These are phyloP conservation scores for Coemansia sp. DNA, from an alignment of 192 early-diverging fungal species.

Conservation along the genomic window DNA sequence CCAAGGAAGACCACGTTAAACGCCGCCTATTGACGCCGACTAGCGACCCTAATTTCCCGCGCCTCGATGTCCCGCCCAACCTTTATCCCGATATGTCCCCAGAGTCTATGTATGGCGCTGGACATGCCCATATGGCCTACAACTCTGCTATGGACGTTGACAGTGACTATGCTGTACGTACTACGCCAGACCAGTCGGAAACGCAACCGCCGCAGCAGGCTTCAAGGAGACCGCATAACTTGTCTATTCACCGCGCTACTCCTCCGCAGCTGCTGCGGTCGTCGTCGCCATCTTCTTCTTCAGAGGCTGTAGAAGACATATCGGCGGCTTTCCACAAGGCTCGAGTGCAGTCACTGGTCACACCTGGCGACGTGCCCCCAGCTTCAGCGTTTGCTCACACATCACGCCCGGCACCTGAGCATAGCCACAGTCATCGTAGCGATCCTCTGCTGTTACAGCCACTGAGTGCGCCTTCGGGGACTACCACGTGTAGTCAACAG, in stretches of 20 bases:
- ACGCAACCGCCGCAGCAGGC: background rate
- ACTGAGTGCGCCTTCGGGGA: conserved; percentile 28
- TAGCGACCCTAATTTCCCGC: conserved; percentile 64
- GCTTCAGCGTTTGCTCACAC: background rate
- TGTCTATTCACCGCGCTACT: conserved; percentile 1
- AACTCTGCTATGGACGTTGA: conserved; percentile 1
- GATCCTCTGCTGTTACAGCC: conserved; percentile 29
- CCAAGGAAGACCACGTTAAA: conserved; percentile 71
- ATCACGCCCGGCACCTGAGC: conserved; percentile 40
- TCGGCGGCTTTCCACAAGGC: conserved; percentile 45
- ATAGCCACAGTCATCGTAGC: background rate
- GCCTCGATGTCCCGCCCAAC: conserved; percentile 73
- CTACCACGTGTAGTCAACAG: background rate
- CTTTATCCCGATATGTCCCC: conserved; percentile 82
- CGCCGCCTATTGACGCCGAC: conserved; percentile 71
- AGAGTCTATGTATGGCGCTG: conserved; percentile 55
- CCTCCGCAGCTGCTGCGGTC: background rate
- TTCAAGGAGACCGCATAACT: conserved; percentile 4
- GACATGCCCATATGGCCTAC: conserved; percentile 28
- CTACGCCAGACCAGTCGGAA: conserved; percentile 2
- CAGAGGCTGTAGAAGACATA: conserved; percentile 27
- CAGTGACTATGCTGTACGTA: conserved; percentile 14
- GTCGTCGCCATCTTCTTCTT: conserved; percentile 2
- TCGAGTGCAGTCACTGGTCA: conserved; percentile 52
- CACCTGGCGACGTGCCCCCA: conserved; percentile 22